Base-by-base conservation (phyloP, 1,284 basidiomycete species). In the Afroboletus lepidellus region DNA sequence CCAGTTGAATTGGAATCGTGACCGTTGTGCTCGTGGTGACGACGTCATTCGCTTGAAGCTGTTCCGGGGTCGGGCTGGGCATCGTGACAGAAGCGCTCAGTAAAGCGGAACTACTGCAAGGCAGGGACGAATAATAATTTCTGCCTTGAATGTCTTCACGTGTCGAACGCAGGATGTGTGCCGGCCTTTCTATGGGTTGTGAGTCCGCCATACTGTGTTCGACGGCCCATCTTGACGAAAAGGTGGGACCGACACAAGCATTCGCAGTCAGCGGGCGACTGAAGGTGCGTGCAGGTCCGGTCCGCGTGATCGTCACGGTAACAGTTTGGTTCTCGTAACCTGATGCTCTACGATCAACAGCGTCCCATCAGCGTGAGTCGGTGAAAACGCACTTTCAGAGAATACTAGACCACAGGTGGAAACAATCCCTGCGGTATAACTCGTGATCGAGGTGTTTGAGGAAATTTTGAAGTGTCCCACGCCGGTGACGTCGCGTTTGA, bases 211-310 rank as follows among this genome's bases (percentile, higher is more conserved):
- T 30, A 3, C 9, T 23, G 36, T 43, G 18, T 20, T 54, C 45
- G 24, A 34, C 41, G 7, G 53, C 41, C 41, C 53, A 54, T 43
- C 24, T 55, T 18, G 52, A 43, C 20, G 53, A 55, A n/a, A 42
- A 18, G 12, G 5, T 21, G 1, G 42, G 24, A 7, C 27, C 23
- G 16, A 55, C 21, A 18, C 39, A 42, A 21, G 4, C 33, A 11
- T 9, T 15, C 11, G 51, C 18, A 6, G 4, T 55, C 15, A 52
- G 23, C 3, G 54, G 54, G 25, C 8, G 21, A 20, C 27, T 32
- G 18, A 55, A 56, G 13, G 32, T 24, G 15, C 45, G 54, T 8
- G 53, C 41, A 33, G 42, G 54, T 32, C 54, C 54, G 12, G 47
- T 56, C 32, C 54, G 36, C 9, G 48, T 56, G 20, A 56, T 34